Evolutionary conservation across 2,329 filamentous ascomycete genomes (phyloP).

Genomic region (Cadophora sp.): DNA sequence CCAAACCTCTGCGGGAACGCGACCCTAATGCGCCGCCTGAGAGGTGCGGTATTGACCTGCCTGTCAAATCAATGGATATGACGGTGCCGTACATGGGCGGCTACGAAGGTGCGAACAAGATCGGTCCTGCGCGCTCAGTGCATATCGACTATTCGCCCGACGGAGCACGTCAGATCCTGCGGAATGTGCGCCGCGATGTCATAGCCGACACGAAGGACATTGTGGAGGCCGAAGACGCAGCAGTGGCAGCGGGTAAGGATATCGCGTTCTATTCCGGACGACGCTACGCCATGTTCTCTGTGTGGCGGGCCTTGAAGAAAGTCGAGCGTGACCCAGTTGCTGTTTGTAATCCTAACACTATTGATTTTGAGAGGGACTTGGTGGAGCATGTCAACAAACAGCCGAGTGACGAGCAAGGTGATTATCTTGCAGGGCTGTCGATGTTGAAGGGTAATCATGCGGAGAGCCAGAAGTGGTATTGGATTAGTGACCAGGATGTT

Average conservation of each 20-base stretch:
- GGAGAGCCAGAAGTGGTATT: slow-evolving; percentile 22
- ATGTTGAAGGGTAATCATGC: slow-evolving; percentile 18
- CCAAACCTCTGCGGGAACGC: not conserved
- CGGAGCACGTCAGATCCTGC: slow-evolving; percentile 16
- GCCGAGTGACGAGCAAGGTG: slow-evolving; percentile 8
- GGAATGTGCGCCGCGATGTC: slow-evolving; percentile 13
- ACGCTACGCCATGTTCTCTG: slow-evolving; percentile 16
- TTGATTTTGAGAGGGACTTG: slow-evolving; percentile 17
- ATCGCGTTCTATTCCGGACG: slow-evolving; percentile 9
- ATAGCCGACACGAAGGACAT: slow-evolving; percentile 10
- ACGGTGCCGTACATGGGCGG: slow-evolving; percentile 19
- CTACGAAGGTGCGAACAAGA: not conserved
- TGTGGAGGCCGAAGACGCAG: slow-evolving; percentile 16
- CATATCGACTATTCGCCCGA: slow-evolving; percentile 19
- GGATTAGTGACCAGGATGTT: slow-evolving; percentile 16
- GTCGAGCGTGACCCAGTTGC: slow-evolving; percentile 17
- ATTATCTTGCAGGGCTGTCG: slow-evolving; percentile 14
- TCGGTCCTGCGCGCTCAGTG: slow-evolving; percentile 15
- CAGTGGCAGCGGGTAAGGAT: slow-evolving; percentile 13
- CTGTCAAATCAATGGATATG: slow-evolving; percentile 11
- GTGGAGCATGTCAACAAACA: slow-evolving; percentile 21
- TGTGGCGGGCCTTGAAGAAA: slow-evolving; percentile 17
- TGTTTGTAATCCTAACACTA: slow-evolving; percentile 9
- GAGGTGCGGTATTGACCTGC: slow-evolving; percentile 15
- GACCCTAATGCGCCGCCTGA: slow-evolving; percentile 14